A percentile compares a stretch with the other conserved stretches of the same genome.
phyloP scores from a whole-genome alignment of 768 basidiomycete species.

The Gautieria morchelliformis region DNA sequence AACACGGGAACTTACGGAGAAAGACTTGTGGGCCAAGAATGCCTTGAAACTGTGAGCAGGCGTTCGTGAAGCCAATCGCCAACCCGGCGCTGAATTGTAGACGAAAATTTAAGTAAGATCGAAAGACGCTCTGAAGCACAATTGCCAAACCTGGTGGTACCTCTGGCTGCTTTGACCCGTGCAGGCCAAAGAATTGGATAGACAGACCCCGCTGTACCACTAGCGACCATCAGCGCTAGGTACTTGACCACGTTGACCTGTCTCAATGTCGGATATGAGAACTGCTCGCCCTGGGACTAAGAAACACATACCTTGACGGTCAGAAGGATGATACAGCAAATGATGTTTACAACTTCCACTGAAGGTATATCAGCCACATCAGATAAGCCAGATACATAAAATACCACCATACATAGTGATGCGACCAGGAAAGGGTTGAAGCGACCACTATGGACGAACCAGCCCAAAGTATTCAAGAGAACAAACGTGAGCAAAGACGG shows the following conservation, averaged over 20 bases:
- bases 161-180: slow-evolving; percentile 15
- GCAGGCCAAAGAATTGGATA: slow-evolving; percentile 18
- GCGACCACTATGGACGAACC: slow-evolving; percentile 12
- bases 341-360: slow-evolving; percentile 15
- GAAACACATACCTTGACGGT: slow-evolving; percentile 11
- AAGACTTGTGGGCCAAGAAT: slow-evolving; percentile 18
- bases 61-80: slow-evolving; percentile 16
- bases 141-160: slow-evolving; percentile 11
- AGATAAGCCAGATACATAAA: no score
- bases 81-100: slow-evolving; percentile 10
- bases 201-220: slow-evolving; percentile 14
- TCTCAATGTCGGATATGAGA: background rate
- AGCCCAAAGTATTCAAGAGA: slow-evolving; percentile 11
- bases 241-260: slow-evolving; percentile 12
- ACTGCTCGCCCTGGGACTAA: no score
- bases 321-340: slow-evolving; percentile 14
- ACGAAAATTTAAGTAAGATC: background rate
- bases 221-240: slow-evolving; percentile 15
- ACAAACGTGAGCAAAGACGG: slow-evolving; percentile 15
- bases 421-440: slow-evolving; percentile 15
- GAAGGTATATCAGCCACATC: background rate
- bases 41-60: slow-evolving; percentile 14
- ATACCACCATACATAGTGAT: slow-evolving; percentile 5
- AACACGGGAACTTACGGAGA: slow-evolving; percentile 8
- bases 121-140: background rate